Percentiles rank a stretch among this genome's conserved stretches.
These are phyloP conservation scores for Allium cepa DNA, from an alignment of 106 monocot genomes.

Conservation along the genomic window DNA sequence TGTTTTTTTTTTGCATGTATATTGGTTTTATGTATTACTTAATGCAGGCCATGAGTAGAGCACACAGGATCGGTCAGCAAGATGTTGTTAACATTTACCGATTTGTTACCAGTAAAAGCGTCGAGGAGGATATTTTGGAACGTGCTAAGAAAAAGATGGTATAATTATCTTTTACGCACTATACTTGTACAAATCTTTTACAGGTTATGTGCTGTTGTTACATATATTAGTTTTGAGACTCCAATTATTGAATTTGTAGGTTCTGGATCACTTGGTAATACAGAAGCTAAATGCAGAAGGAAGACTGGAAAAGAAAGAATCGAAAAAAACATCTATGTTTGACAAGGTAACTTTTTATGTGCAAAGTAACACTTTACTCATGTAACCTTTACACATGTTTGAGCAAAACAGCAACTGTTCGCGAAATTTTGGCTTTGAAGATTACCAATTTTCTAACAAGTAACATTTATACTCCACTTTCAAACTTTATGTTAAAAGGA, in stretches of 20 bases:
- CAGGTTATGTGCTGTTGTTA: too few relatives aligned
- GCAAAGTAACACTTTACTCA: too few relatives aligned
- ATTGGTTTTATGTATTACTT: background rate
- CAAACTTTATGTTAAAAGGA: too few relatives aligned
- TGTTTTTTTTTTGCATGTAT: background rate
- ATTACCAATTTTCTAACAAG: too few relatives aligned
- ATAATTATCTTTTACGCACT: constrained; percentile 4
- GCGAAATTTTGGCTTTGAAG: too few relatives aligned
- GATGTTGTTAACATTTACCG: constrained; percentile 98
- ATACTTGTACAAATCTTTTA: background rate
- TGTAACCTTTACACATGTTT: too few relatives aligned
- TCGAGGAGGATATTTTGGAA: constrained; percentile 98
- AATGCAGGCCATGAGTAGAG: constrained; percentile 96
- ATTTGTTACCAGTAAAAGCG: constrained; percentile 97
- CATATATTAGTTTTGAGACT: too few relatives aligned
- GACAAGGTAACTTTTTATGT: constrained; percentile 57
- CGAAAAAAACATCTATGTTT: constrained; percentile 96
- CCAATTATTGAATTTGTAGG: constrained; percentile 23
- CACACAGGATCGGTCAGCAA: constrained; percentile 97
- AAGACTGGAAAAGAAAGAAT: constrained; percentile 95
- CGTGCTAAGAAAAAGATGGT: constrained; percentile 99
- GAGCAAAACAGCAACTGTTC: too few relatives aligned
- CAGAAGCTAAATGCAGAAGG: constrained; percentile 99
- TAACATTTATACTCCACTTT: too few relatives aligned
- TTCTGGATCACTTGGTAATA: constrained; percentile 97